Percentiles rank a stretch among this genome's conserved stretches.
Evolutionary conservation across 495 filamentous ascomycete genomes (phyloP).

Genomic region (Daldinia childiae): DNA sequence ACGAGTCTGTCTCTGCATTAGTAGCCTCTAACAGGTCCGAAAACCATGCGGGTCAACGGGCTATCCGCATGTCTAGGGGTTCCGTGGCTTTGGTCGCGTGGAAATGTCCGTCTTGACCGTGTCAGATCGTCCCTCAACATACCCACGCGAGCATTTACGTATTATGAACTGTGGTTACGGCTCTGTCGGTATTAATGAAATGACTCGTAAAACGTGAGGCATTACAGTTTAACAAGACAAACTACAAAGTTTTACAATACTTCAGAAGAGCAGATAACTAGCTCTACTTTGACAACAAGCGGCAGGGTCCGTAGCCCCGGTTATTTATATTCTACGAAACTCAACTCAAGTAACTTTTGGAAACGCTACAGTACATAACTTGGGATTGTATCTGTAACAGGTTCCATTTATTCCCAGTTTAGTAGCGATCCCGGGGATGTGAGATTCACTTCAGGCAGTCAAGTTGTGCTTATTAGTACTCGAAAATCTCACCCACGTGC

Average conservation of each 20-base stretch:
- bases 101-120: conserved; percentile 30
- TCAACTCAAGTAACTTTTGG: background rate
- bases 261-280: background rate
- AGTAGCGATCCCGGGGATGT: conserved; percentile 10
- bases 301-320: background rate
- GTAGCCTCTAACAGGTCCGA: conserved; percentile 15
- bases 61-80: conserved; percentile 23
- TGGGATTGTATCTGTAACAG: background rate
- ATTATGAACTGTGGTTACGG: background rate
- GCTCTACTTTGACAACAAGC: background rate
- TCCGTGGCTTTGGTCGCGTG: conserved; percentile 37
- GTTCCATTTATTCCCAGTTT: conserved; percentile 3
- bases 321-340: background rate
- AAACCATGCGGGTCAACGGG: conserved; percentile 25
- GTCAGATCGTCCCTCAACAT: conserved; percentile 25
- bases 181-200: conserved; percentile 3
- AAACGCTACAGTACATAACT: background rate
- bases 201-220: background rate
- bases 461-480: conserved; percentile 7
- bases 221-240: background rate
- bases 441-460: conserved; percentile 24
- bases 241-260: background rate
- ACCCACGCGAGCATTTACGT: conserved; percentile 10
- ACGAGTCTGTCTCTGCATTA: conserved; percentile 39
- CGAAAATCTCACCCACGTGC: conserved; percentile 25